Evolutionary conservation across 768 basidiomycete genomes (phyloP).

Genomic region (Mycena belliarum): DNA sequence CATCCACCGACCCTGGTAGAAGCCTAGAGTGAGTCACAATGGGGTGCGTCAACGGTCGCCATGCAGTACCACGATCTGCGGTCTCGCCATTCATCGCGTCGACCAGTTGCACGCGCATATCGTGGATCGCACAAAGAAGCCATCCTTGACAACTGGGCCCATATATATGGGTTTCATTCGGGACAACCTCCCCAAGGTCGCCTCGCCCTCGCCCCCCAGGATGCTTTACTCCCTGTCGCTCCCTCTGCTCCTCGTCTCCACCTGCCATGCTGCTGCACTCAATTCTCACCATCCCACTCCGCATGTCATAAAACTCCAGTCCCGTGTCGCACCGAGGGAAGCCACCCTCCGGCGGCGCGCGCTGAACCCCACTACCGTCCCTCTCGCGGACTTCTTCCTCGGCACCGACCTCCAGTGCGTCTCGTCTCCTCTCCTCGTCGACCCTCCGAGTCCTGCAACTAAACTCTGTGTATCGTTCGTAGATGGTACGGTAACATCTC

Average conservation of each 20-base stretch:
- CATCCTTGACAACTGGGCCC: not conserved
- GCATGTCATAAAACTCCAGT: conserved; percentile 10
- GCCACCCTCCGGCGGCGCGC: conserved; percentile 34
- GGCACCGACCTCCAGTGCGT: conserved; percentile 58
- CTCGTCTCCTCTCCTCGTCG: no score
- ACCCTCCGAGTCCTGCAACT: no score
- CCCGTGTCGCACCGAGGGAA: conserved; percentile 4
- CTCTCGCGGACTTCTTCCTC: conserved; percentile 51
- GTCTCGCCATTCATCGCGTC: no score
- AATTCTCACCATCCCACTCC: not conserved
- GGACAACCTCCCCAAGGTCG: not conserved
- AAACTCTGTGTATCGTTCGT: no score
- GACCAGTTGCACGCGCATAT: no score
- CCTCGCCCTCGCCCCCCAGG: not conserved
- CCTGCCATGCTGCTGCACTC: not conserved
- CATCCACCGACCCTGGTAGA: no score
- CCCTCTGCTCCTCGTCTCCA: not conserved
- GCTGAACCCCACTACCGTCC: conserved; percentile 39
- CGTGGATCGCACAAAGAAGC: not conserved
- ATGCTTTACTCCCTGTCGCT: not conserved
- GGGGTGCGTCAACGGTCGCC: conserved; percentile 2
- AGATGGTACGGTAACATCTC: conserved; percentile 56
- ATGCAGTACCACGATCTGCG: not conserved
- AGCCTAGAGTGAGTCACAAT: not conserved
- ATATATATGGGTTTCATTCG: no score